Evolutionary conservation across 306 rosid genomes (phyloP).

Genomic region (Alnus glutinosa): DNA sequence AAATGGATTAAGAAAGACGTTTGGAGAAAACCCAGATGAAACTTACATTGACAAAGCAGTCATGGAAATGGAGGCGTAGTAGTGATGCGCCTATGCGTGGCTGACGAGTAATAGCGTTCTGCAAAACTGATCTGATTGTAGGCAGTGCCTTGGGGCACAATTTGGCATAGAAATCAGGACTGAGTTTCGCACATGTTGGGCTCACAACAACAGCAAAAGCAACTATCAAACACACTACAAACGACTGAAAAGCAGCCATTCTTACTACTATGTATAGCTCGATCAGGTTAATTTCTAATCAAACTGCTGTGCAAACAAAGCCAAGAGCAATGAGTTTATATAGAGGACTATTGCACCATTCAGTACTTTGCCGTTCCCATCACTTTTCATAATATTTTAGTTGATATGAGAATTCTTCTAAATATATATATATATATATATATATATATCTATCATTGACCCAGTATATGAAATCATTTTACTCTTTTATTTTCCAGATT

Average conservation of each 20-base stretch:
- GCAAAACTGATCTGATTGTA: slow-evolving; percentile 21
- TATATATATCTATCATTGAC: too few species aligned
- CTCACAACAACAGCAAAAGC: slow-evolving; percentile 4
- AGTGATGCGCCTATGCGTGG: slow-evolving; percentile 44
- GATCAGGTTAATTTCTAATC: too few species aligned
- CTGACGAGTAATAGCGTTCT: slow-evolving; percentile 26
- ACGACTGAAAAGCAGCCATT: slow-evolving; percentile 26
- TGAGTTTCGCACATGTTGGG: slow-evolving; percentile 11
- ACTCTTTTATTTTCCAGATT: too few species aligned
- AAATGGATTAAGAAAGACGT: too few species aligned
- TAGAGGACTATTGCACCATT: not conserved
- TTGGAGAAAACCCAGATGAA: not conserved
- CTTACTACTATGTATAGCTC: not conserved
- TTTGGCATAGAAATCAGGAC: slow-evolving; percentile 6
- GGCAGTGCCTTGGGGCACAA: slow-evolving; percentile 43
- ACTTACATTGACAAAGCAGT: slow-evolving; percentile 55
- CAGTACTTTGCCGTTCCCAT: not conserved
- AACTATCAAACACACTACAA: not conserved
- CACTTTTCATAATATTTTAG: not conserved
- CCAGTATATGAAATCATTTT: too few species aligned
- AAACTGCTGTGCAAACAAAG: not conserved
- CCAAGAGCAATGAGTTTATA: slow-evolving; percentile 6
- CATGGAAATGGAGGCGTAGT: slow-evolving; percentile 53
- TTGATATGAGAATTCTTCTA: too few species aligned
- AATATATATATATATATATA: too few species aligned